Evolutionary conservation across 2,329 filamentous ascomycete species (phyloP), one percentile per base, ranked within the genome.

Genomic region (Akanthomyces uredinophilus): DNA sequence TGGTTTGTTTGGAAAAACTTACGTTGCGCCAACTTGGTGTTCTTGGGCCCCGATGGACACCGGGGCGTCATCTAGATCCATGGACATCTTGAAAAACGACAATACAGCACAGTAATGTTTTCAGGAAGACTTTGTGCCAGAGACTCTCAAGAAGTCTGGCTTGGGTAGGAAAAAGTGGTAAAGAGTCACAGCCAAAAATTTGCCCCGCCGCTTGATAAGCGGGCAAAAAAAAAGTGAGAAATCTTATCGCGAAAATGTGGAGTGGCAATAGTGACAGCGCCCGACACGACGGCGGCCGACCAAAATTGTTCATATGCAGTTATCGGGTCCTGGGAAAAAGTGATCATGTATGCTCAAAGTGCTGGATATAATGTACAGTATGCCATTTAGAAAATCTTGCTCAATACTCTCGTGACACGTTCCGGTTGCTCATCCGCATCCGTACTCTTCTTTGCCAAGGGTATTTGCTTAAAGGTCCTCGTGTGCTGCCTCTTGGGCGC

Each of bases 401-500:
- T 86, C 66, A 88, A 70, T 49, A 88, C 83, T 66, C 83, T 80
- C 68, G 83, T 81, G 10, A 87, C 82, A 60, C 81, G 78, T 37
- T 84, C 84, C 2, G 82, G 78, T 69, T 84, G 83, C 57, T 78
- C 75, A 55, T 74, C 74, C 13, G 71, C 71, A 54, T 69, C 72
- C 54, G 69, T 74, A 66, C 77, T 76, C 72, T 83, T 86, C 63
- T 77, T 76, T 60, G 81, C 85, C 65, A 86, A 77, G 63, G 82
- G 75, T 62, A 84, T 85, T 76, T 92, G 90, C 73, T 83, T 86
- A 73, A 92, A 92, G 35, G 85, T 83, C 66, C 72, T 74, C 68
- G 65, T 66, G 66, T 64, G 64, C 65, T 64, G 64, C 65, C 65
- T 66, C 65, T 64, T 58, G 64, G 53, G 65, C 68, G 63, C 67